phyloP scores from a whole-genome alignment of 371 early-diverging fungal genomes.

The Hamiltosporidium magnivora region DNA sequence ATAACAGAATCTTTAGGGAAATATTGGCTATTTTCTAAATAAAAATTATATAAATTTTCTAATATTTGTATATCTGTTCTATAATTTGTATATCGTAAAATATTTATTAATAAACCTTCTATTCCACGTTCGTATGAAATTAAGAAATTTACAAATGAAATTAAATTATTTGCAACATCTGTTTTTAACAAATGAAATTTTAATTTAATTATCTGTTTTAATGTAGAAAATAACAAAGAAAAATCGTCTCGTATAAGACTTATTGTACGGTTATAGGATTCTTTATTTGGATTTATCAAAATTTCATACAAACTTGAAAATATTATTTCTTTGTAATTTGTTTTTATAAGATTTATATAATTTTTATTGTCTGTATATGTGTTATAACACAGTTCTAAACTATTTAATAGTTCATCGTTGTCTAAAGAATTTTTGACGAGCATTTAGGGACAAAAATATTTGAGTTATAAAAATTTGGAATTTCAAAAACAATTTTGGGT shows the following conservation, averaged over 20 bases:
- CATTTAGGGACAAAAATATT: too few relatives aligned
- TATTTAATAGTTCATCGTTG: too few relatives aligned
- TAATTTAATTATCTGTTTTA: slow-evolving; percentile 24
- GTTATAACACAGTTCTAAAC: too few relatives aligned
- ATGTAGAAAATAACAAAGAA: not conserved
- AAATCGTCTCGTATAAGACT: not conserved
- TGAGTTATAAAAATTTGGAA: too few relatives aligned
- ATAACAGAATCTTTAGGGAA: not conserved
- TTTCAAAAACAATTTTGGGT: too few relatives aligned
- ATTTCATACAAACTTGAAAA: not conserved
- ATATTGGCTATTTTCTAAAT: not conserved
- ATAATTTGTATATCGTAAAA: slow-evolving; percentile 3
- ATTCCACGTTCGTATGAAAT: slow-evolving; percentile 8
- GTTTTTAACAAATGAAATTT: slow-evolving; percentile 15
- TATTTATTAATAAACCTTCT: slow-evolving; percentile 20
- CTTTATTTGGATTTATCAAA: not conserved
- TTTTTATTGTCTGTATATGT: too few relatives aligned
- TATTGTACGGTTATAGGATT: not conserved
- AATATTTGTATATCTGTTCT: not conserved
- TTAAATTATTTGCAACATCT: slow-evolving; percentile 6
- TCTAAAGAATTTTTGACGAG: too few relatives aligned
- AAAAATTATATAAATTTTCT: not conserved
- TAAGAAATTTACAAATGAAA: slow-evolving; percentile 6
- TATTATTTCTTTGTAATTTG: not conserved
- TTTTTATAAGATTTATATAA: not conserved